Conservation (phyloP, 1,139 yeast genomes). For the Tardiomyces blankii region DNA sequence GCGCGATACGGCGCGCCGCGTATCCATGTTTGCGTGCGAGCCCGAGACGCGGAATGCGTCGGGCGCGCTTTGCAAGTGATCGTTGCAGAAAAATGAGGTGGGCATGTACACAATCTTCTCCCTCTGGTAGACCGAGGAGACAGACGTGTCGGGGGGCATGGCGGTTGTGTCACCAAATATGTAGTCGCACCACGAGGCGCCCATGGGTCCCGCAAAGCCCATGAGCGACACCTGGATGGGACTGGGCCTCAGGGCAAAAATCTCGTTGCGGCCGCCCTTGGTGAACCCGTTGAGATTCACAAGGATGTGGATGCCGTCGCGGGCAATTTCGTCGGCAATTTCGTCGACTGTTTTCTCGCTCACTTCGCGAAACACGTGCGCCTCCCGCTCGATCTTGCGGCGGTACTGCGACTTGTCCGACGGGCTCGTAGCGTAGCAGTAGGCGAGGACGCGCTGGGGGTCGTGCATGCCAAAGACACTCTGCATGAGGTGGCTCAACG, state of each 20-base stretch:
- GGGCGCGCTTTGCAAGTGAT: constrained; percentile 25
- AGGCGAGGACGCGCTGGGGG: constrained; percentile 14
- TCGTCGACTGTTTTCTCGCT: constrained; percentile 17
- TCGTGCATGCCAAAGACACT: constrained; percentile 25
- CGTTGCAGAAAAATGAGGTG: constrained; percentile 25
- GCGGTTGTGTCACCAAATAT: constrained; percentile 18
- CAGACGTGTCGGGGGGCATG: constrained; percentile 1
- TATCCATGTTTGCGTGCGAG: background rate
- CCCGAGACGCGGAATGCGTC: constrained; percentile 9
- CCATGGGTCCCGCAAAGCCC: constrained; percentile 28
- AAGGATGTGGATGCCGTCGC: constrained; percentile 24
- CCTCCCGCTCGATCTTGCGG: constrained; percentile 18
- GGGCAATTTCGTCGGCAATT: constrained; percentile 17
- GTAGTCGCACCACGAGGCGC: constrained; percentile 25
- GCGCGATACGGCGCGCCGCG: background rate
- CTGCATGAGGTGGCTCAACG: constrained; percentile 27
- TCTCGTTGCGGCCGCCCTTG: constrained; percentile 25
- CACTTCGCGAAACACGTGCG: constrained; percentile 20
- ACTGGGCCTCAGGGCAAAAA: constrained; percentile 25
- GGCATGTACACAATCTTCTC: constrained; percentile 25
- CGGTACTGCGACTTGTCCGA: constrained; percentile 23
- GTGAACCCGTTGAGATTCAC: constrained; percentile 27
- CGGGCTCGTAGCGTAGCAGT: constrained; percentile 23
- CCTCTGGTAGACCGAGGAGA: constrained; percentile 8
- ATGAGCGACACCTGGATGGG: constrained; percentile 25